Conservation (phyloP, 768 basidiomycete species). For the Mycena floridula region DNA sequence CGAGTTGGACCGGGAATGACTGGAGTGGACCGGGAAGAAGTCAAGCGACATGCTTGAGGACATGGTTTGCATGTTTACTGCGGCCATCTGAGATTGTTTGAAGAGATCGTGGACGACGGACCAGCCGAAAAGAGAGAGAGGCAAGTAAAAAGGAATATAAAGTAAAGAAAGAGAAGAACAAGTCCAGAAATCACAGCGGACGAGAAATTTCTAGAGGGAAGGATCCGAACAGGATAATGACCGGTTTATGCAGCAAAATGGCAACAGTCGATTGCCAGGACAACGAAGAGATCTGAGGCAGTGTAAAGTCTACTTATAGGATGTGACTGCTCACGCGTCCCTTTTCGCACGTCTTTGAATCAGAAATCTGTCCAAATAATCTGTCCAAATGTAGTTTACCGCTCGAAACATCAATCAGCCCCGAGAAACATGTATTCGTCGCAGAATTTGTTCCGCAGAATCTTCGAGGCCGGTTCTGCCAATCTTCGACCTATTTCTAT, state of each 20-base stretch:
- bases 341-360: too few species aligned
- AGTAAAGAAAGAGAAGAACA: constrained; percentile 19
- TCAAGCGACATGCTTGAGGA: constrained; percentile 63
- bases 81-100: constrained; percentile 45
- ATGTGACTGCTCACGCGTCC: too few species aligned
- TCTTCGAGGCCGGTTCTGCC: constrained; percentile 41
- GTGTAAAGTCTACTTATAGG: too few species aligned
- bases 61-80: constrained; percentile 72
- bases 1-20: constrained; percentile 74
- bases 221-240: too few species aligned
- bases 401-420: too few species aligned
- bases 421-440: constrained; percentile 75
- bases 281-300: too few species aligned
- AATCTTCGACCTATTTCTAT: constrained; percentile 58
- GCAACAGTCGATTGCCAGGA: too few species aligned
- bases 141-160: constrained; percentile 18
- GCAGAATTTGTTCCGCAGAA: constrained; percentile 59
- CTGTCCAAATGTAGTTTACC: too few species aligned
- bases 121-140: constrained; percentile 46
- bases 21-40: constrained; percentile 54
- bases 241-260: too few species aligned
- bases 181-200: constrained; percentile 2
- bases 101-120: constrained; percentile 28
- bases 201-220: not conserved
- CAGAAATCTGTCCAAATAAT: too few species aligned